A percentile compares a stretch with the other conserved stretches of the same genome.
These are phyloP conservation scores for Flaveria bidentis DNA, from an alignment of 129 eudicot species.

Conservation along the genomic window DNA sequence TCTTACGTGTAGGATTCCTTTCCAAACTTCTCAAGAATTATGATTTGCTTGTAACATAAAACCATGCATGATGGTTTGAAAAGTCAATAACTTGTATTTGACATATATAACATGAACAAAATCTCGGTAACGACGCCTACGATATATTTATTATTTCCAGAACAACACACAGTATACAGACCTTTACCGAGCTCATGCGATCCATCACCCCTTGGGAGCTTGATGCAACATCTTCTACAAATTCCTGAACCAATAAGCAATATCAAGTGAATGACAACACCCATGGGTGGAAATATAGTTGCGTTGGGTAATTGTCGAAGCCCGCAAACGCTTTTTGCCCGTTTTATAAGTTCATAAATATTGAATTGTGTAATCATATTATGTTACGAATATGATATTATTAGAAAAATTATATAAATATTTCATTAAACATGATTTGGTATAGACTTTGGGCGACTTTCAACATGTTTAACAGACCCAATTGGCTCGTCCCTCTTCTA, in stretches of 20 bases:
- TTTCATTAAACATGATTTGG: not conserved
- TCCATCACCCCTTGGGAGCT: constrained; percentile 63
- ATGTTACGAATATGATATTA: not conserved
- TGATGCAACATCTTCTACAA: constrained; percentile 65
- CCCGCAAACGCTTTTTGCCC: not conserved
- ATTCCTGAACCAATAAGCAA: constrained; percentile 62
- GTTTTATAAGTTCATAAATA: not conserved
- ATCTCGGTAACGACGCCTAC: not conserved
- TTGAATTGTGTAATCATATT: not conserved
- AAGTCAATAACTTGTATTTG: constrained; percentile 21
- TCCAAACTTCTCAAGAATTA: not conserved
- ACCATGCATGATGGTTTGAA: not conserved
- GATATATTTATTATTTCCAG: not conserved
- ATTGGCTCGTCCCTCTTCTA: not conserved
- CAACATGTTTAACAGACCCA: not conserved
- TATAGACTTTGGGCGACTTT: constrained; percentile 1
- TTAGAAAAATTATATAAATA: not conserved
- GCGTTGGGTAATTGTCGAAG: not conserved
- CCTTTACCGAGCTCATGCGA: constrained; percentile 57
- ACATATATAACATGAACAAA: not conserved
- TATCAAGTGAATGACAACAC: constrained; percentile 15
- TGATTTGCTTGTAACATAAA: constrained; percentile 15
- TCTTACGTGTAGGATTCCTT: not conserved
- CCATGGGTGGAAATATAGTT: not conserved
- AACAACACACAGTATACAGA: constrained; percentile 23